phyloP scores from a whole-genome alignment of 2,329 filamentous ascomycete genomes.

The Penicillium verrucosum region DNA sequence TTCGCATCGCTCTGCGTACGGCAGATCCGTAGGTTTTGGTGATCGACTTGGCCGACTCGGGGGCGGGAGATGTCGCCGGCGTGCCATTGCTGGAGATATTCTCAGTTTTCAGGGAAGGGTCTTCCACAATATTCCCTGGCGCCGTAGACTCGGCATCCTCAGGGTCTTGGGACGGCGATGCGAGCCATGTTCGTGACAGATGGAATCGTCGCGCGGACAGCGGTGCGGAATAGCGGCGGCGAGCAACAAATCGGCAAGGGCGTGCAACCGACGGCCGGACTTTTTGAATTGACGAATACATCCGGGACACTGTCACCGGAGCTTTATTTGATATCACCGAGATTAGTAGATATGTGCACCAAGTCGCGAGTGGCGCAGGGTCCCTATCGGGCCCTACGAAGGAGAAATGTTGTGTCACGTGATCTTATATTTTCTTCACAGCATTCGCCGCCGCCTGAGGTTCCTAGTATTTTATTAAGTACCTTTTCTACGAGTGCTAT shows the following conservation, averaged over 20 bases:
- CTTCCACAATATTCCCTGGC: constrained; percentile 22
- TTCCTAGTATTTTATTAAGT: not conserved
- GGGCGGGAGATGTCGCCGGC: constrained; percentile 10
- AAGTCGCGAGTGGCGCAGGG: constrained; percentile 6
- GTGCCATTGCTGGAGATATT: constrained; percentile 6
- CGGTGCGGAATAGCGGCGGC: constrained; percentile 34
- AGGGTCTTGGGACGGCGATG: constrained; percentile 30
- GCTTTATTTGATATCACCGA: constrained; percentile 13
- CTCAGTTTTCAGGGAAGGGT: constrained; percentile 5
- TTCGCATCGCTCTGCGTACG: constrained; percentile 39
- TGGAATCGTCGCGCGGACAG: constrained; percentile 33
- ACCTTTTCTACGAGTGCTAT: not conserved
- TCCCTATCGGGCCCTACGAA: constrained; percentile 3
- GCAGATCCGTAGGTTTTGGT: constrained; percentile 40
- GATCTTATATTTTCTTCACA: not conserved
- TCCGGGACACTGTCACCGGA: constrained; percentile 32
- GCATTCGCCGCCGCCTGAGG: not conserved
- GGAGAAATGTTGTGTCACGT: constrained; percentile 20
- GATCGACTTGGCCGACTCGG: constrained; percentile 22
- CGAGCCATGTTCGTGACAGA: constrained; percentile 29
- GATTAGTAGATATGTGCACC: constrained; percentile 10
- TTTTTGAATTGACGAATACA: constrained; percentile 41
- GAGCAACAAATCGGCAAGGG: constrained; percentile 39
- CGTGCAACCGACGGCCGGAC: constrained; percentile 34
- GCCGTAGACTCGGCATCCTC: constrained; percentile 22